Percentiles rank a stretch among this genome's conserved stretches.
These are phyloP conservation scores for Spiraea crenata DNA, from an alignment of 331 rosid genomes.

Conservation along the genomic window DNA sequence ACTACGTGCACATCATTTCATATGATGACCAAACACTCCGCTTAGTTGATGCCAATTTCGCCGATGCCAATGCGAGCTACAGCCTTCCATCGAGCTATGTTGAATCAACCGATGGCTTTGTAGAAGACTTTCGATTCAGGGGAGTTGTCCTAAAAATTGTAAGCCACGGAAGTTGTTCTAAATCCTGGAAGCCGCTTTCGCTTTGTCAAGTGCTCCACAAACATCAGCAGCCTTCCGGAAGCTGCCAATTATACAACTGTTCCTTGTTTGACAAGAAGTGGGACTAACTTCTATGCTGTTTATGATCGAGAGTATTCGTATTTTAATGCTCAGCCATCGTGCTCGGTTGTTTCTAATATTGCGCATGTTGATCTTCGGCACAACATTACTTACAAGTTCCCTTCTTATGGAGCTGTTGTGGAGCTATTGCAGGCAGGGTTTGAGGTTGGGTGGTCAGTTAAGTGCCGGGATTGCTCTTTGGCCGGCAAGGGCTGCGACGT, in stretches of 20 bases:
- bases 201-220: slow-evolving; percentile 24
- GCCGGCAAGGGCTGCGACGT: slow-evolving; percentile 6
- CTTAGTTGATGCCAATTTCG: slow-evolving; percentile 26
- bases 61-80: slow-evolving; percentile 25
- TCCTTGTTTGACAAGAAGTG: slow-evolving; percentile 21
- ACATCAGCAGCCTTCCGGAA: neutral
- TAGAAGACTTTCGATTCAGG: neutral
- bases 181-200: slow-evolving; percentile 6
- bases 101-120: neutral
- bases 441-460: slow-evolving; percentile 23
- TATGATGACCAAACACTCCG: slow-evolving; percentile 10
- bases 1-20: slow-evolving; percentile 12
- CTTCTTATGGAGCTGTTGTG: slow-evolving; percentile 11
- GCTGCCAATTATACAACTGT: neutral
- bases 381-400: neutral
- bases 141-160: neutral
- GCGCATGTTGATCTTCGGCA: slow-evolving; percentile 16
- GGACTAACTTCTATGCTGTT: slow-evolving; percentile 5
- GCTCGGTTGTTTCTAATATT: slow-evolving; percentile 12
- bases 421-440: slow-evolving; percentile 14
- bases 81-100: slow-evolving; percentile 16
- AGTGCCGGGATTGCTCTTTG: slow-evolving; percentile 22
- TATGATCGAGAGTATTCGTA: neutral
- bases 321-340: neutral
- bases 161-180: no score